Percentiles rank a stretch among this genome's conserved stretches.
Evolutionary conservation across 805 yeast genomes (phyloP).

Genomic region (Candida coleopterorum): DNA sequence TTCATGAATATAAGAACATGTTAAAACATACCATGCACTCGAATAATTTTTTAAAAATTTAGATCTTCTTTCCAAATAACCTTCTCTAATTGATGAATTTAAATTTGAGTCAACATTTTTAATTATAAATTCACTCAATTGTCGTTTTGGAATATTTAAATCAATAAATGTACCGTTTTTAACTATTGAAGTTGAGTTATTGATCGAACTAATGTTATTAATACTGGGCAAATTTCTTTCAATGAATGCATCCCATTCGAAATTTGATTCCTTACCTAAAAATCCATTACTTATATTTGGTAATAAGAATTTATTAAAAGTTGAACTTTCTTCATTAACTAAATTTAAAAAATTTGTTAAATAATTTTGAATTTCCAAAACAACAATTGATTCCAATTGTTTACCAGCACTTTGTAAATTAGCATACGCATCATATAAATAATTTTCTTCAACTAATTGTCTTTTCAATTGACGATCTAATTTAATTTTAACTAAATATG

Average conservation of each 20-base stretch:
- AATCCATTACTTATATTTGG: conserved; percentile 54
- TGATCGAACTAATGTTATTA: conserved; percentile 18
- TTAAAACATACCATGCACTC: conserved; percentile 84
- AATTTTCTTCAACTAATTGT: conserved; percentile 80
- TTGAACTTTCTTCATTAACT: conserved; percentile 67
- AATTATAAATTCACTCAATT: conserved; percentile 51
- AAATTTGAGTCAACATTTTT: conserved; percentile 66
- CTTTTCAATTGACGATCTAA: conserved; percentile 74
- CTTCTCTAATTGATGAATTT: conserved; percentile 61
- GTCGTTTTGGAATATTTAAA: conserved; percentile 33
- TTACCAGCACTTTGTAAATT: conserved; percentile 85
- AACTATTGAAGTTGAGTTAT: conserved; percentile 19
- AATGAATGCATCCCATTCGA: conserved; percentile 87
- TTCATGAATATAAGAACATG: conserved; percentile 86
- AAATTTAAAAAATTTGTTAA: conserved; percentile 66
- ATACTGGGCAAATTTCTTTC: conserved; percentile 49
- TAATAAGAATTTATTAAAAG: conserved; percentile 60
- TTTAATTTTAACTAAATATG: conserved; percentile 66
- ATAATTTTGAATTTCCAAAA: conserved; percentile 80
- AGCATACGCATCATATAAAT: conserved; percentile 80
- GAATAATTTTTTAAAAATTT: conserved; percentile 90
- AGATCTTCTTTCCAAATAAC: conserved; percentile 82
- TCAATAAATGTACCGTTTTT: conserved; percentile 38
- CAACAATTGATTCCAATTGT: conserved; percentile 81
- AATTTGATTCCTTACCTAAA: conserved; percentile 68